phyloP scores from a whole-genome alignment of 1,284 basidiomycete species.

The Ustilago crameri region DNA sequence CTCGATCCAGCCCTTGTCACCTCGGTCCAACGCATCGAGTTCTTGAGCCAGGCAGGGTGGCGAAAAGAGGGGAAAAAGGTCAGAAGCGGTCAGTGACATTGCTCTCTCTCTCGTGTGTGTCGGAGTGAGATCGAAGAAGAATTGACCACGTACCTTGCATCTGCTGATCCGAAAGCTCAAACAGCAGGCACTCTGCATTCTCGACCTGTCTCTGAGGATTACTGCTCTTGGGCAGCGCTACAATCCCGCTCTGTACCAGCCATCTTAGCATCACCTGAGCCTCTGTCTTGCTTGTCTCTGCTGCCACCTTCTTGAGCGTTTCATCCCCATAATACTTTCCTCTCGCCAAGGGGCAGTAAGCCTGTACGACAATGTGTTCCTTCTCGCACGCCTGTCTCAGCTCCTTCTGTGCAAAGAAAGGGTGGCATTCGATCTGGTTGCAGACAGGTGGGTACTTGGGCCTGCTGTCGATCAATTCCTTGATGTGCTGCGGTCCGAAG shows the following conservation, averaged over 20 bases:
- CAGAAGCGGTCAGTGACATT: no score
- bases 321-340: conserved; percentile 71
- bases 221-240: conserved; percentile 52
- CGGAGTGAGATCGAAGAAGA: no score
- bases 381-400: conserved; percentile 77
- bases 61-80: neutral
- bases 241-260: conserved; percentile 75
- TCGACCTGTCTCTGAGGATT: conserved; percentile 78
- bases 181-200: conserved; percentile 79
- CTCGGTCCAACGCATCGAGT: conserved; percentile 34
- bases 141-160: conserved; percentile 71
- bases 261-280: conserved; percentile 81
- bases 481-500: conserved; percentile 49
- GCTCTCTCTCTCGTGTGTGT: no score
- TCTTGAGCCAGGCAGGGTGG: conserved; percentile 4
- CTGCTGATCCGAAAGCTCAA: conserved; percentile 75
- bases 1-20: conserved; percentile 45
- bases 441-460: conserved; percentile 51
- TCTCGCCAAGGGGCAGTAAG: conserved; percentile 86
- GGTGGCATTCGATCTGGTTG: conserved; percentile 61
- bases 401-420: conserved; percentile 72
- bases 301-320: conserved; percentile 42
- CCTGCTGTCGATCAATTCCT: conserved; percentile 47
- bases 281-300: conserved; percentile 74
- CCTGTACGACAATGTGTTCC: conserved; percentile 79